Evolutionary conservation across 345 rosid species (phyloP).

Genomic region (Tarenaya hassleriana): DNA sequence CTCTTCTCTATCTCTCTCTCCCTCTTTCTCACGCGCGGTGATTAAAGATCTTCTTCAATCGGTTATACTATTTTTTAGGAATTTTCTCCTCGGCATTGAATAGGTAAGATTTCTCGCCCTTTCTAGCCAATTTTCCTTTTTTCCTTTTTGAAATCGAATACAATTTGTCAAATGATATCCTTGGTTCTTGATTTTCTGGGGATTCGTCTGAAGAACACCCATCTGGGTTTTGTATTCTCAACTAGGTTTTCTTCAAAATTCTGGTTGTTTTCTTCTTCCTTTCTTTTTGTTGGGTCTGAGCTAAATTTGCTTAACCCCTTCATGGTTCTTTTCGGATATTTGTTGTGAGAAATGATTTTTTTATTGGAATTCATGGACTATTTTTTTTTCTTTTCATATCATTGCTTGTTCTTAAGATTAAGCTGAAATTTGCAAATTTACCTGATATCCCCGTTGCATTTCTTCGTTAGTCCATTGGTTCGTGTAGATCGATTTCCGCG

Average conservation of each 20-base stretch:
- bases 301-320: neutral
- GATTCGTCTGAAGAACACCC: constrained; percentile 25
- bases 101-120: neutral
- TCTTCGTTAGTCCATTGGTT: too few relatives aligned
- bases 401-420: neutral
- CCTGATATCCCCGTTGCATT: too few relatives aligned
- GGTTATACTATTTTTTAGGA: too few relatives aligned
- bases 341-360: neutral
- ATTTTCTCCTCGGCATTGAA: constrained; percentile 19
- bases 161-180: neutral
- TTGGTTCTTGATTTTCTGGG: neutral
- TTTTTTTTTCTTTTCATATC: neutral
- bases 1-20: constrained; percentile 1
- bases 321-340: neutral
- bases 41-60: too few relatives aligned
- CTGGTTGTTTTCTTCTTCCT: constrained; percentile 4
- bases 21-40: neutral
- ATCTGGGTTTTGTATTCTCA: constrained; percentile 19
- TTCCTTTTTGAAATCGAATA: neutral
- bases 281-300: too few relatives aligned
- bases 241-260: constrained; percentile 1
- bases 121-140: constrained; percentile 2
- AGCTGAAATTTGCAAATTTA: neutral
- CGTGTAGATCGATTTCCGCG: too few relatives aligned
- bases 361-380: neutral